Percentiles rank a stretch among this genome's conserved stretches.
Evolutionary conservation across 495 filamentous ascomycete species (phyloP).

Genomic region (Neurospora hispaniola): DNA sequence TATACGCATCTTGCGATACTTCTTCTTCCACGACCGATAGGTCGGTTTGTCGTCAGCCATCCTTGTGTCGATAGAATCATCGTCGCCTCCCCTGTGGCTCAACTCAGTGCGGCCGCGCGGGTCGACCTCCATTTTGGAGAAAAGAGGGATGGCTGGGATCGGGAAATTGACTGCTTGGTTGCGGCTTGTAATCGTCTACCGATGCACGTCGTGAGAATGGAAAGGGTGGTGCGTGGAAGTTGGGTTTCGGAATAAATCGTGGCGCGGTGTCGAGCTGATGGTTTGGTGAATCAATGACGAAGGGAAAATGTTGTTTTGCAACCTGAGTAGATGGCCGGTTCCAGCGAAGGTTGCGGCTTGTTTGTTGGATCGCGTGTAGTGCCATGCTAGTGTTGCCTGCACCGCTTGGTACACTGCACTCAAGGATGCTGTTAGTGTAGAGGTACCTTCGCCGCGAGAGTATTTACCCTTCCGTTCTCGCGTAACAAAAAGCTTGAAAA

Average conservation of each 20-base stretch:
- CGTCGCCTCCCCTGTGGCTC: constrained; percentile 20
- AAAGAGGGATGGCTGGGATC: neutral
- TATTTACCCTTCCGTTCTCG: neutral
- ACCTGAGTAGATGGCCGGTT: neutral
- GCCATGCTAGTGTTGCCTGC: constrained; percentile 1
- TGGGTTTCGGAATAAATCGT: neutral
- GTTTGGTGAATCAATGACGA: neutral
- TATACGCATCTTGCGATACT: constrained; percentile 86
- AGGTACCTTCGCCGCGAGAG: neutral
- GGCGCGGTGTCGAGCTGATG: neutral
- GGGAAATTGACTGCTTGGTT: neutral
- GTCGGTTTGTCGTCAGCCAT: constrained; percentile 28
- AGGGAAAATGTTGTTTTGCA: neutral
- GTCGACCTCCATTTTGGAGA: constrained; percentile 17
- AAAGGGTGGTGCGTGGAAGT: neutral
- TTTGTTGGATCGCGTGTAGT: neutral
- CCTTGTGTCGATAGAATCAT: constrained; percentile 23
- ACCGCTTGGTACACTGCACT: neutral
- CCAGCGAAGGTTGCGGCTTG: neutral
- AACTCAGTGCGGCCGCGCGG: constrained; percentile 12
- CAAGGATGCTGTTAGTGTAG: neutral
- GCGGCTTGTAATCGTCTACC: neutral
- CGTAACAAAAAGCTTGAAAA: neutral
- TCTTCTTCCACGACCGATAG: constrained; percentile 59
- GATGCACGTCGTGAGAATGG: neutral